These are phyloP conservation scores for Suillus subaureus DNA, from an alignment of 768 basidiomycete genomes.

Conservation along the genomic window DNA sequence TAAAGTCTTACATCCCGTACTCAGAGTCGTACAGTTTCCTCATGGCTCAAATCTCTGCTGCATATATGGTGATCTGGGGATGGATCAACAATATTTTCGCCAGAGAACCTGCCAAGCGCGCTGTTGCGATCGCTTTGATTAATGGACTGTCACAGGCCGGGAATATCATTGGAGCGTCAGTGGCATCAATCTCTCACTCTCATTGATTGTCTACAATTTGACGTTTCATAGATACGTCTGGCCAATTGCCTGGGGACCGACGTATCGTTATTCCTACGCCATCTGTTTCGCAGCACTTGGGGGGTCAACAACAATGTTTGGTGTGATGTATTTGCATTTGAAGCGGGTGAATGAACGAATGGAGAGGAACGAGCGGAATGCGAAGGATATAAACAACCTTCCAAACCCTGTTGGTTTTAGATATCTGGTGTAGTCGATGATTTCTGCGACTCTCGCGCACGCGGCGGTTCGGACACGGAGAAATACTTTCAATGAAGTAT, in stretches of 20 bases:
- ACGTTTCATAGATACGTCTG: slow-evolving; percentile 39
- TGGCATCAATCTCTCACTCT: slow-evolving; percentile 14
- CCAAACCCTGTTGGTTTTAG: background rate
- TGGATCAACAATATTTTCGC: slow-evolving; percentile 60
- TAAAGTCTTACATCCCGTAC: slow-evolving; percentile 1
- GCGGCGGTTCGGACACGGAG: background rate
- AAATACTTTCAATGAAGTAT: background rate
- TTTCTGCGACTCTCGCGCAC: background rate
- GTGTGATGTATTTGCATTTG: slow-evolving; percentile 45
- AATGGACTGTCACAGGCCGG: slow-evolving; percentile 81
- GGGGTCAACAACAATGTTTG: slow-evolving; percentile 48
- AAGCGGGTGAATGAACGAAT: slow-evolving; percentile 38
- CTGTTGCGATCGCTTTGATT: slow-evolving; percentile 76
- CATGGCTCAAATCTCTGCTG: slow-evolving; percentile 70
- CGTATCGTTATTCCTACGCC: slow-evolving; percentile 65
- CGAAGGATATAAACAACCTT: background rate
- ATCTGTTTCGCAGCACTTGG: slow-evolving; percentile 66
- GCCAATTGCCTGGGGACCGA: slow-evolving; percentile 66
- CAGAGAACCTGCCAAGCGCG: slow-evolving; percentile 81
- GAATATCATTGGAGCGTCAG: slow-evolving; percentile 78
- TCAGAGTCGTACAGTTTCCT: slow-evolving; percentile 52
- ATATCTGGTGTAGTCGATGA: background rate
- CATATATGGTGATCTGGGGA: slow-evolving; percentile 58
- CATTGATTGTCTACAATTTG: background rate
- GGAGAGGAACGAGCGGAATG: slow-evolving; percentile 35